These are phyloP conservation scores for Malassezia slooffiae DNA, from an alignment of 1,284 basidiomycete species.

Conservation along the genomic window DNA sequence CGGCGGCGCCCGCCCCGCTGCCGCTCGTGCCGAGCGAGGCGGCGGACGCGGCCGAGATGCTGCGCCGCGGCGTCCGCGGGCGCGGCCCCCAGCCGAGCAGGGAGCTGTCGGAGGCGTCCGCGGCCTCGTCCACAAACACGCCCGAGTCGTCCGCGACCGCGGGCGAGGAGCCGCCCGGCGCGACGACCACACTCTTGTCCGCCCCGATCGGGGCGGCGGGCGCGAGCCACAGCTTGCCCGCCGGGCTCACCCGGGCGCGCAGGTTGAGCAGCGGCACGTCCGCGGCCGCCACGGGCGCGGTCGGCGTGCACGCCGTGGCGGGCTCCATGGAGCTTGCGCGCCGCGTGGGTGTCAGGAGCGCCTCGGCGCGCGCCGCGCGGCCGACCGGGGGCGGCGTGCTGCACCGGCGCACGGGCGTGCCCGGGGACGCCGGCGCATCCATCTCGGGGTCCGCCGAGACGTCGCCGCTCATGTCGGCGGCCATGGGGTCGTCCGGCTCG, in stretches of 20 bases:
- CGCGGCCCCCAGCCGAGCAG: conserved; percentile 15
- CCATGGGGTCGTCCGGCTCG: too few species aligned
- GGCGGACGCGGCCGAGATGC: conserved; percentile 16
- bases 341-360: too few species aligned
- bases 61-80: conserved; percentile 18
- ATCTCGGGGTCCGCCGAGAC: background rate
- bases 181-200: too few species aligned
- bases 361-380: too few species aligned
- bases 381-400: conserved; percentile 6
- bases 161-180: conserved; percentile 10
- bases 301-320: too few species aligned
- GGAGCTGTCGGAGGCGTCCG: background rate
- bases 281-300: too few species aligned
- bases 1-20: too few species aligned
- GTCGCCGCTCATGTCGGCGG: too few species aligned
- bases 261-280: conserved; percentile 28
- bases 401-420: background rate
- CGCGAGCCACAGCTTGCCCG: conserved; percentile 23
- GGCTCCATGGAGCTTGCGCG: too few species aligned
- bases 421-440: background rate
- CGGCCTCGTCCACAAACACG: conserved; percentile 16
- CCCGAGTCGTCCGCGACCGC: conserved; percentile 23
- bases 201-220: background rate
- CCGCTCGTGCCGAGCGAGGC: conserved; percentile 13
- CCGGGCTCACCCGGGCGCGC: conserved; percentile 29